Base-by-base conservation (phyloP, 2,329 filamentous ascomycete species). In the Fusarium albosuccineum region DNA sequence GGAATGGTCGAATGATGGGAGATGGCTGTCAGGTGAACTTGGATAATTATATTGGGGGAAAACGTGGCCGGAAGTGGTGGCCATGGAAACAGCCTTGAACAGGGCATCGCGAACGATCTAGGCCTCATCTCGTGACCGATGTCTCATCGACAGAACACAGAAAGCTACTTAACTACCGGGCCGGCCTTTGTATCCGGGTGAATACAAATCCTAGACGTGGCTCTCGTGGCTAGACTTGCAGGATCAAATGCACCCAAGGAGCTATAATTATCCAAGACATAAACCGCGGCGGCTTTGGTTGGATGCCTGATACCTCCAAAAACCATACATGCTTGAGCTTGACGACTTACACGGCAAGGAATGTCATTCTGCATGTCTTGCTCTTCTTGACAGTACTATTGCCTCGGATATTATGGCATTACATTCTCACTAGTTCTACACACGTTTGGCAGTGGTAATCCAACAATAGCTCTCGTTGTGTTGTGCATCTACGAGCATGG, bases 101-200 rank as follows among this genome's bases (percentile, higher is more conserved):
- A 30, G 26, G 22, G 33, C 40, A 33, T 45, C 39, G 29, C 16
- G 52, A 58, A 68, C 30, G 44, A 55, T 57, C 36, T 50, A 37
- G 54, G 46, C 53, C 49, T 48, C 52, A 33, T 53, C 46, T 56
- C 36, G 44, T 69, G 51, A 60, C 55, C 58, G 54, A 69, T 69
- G 62, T 67, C 46, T 60, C 29, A 11, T 40, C 50, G 17, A 30
- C 40, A 63, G 22, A 22, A 54, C 36, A 34, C 26, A 30, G 36
- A 41, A 36, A 51, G 37, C 17, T 50, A 22, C 46, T 36, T n/a
- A 22, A 22, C 22, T 22, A 22, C 22, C 22, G 22, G 22, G 4
- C 22, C 3, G 22, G 22, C 22, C 22, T 26, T 26, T 16, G 16
- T 42, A 4, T 8, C 6, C 14, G 52, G 48, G 53, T 62, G 63